Evolutionary conservation across 208 protist genomes (phyloP), one percentile per base, ranked within the genome.

Genomic region (Trypanosoma avium): DNA sequence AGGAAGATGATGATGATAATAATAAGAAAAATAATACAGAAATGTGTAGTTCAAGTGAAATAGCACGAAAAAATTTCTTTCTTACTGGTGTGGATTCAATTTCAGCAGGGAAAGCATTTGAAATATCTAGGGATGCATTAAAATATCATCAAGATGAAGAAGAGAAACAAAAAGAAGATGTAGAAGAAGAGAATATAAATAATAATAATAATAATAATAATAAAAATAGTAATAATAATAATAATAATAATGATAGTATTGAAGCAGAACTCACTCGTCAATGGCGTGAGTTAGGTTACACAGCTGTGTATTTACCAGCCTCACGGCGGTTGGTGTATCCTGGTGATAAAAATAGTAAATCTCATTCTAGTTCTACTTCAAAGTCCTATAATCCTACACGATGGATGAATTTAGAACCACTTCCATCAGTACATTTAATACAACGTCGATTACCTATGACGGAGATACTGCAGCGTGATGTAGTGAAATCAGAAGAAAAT

Each of bases 251-350:
- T 17, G 48, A 13, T 4, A 7, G 38, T 10, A 30, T 66, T 22
- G 46, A 66, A 13, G 64, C 68, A 13, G 59, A 71, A 10, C 60
- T 77, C n/a, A 42, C 73, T 21, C 64, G 74, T 15, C 71, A 75
- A 4, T 94, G 88, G 88, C 81, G 69, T 3, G 83, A 88, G 70
- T 59, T 94, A 3, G 88, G 88, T 50, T 94, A 94, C 67, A 75
- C 83, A 21, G 81, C 84, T 10, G 75, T 88, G 7, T 79, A 86
- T 35, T 77, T 93, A 9, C 77, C 76, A 29, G 73, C 63, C 19
- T 47, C 46, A 24, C 13, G 30, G 13, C 57, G 58, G 26, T 59
- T 72, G 22, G 58, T 65, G 5, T 62, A 55, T 43, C 56, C 58
- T 26, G 27, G 26, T 33, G 65, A 47, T n/a, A 24, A 12, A 7